phyloP scores from a whole-genome alignment of 192 early-diverging fungal species.

The Paraglomus occultum region DNA sequence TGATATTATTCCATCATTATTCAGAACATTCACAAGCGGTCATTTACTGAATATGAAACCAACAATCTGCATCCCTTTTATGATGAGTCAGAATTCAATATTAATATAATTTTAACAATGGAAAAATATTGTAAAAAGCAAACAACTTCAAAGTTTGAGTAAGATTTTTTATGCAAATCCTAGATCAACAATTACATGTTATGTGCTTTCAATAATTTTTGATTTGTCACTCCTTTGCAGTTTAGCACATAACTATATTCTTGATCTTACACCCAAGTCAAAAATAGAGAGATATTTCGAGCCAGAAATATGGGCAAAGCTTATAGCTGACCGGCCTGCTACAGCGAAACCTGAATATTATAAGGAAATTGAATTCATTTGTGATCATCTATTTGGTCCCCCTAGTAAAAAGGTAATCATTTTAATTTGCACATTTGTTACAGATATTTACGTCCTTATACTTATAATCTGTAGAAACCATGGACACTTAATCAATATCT shows the following conservation, averaged over 20 bases:
- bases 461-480: conserved; percentile 15
- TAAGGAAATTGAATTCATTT: conserved; percentile 29
- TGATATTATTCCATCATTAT: conserved; percentile 1
- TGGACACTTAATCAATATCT: conserved; percentile 16
- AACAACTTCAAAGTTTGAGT: conserved; percentile 30
- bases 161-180: conserved; percentile 26
- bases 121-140: conserved; percentile 26
- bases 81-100: neutral
- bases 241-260: conserved; percentile 15
- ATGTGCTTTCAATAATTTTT: conserved; percentile 6
- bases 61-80: neutral
- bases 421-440: conserved; percentile 16
- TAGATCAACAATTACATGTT: conserved; percentile 12
- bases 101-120: conserved; percentile 25
- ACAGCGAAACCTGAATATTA: conserved; percentile 18
- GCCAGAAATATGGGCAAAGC: conserved; percentile 19
- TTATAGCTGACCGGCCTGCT: conserved; percentile 26
- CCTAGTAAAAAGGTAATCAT: conserved; percentile 13
- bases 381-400: conserved; percentile 28
- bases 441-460: conserved; percentile 1
- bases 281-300: conserved; percentile 27
- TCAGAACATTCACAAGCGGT: conserved; percentile 3
- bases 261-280: conserved; percentile 29
- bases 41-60: conserved; percentile 2
- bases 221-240: conserved; percentile 26